Evolutionary conservation across 148 eudicot species (phyloP).

Genomic region (Vaccinium myrtillus): DNA sequence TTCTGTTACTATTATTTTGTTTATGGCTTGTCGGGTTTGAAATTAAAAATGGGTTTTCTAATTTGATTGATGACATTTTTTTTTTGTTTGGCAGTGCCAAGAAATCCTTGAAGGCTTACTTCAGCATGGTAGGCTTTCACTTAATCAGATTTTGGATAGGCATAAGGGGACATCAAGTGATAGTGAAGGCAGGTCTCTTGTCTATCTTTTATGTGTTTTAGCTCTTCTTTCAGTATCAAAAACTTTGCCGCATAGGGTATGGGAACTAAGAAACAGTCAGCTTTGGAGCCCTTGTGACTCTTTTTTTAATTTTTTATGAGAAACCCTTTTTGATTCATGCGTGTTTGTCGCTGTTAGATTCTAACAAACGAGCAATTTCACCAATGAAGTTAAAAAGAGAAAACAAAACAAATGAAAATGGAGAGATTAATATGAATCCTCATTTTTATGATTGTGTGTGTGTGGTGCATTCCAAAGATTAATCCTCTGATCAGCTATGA

Average conservation of each 20-base stretch:
- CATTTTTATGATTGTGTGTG: neutral
- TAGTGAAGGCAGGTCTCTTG: constrained; percentile 38
- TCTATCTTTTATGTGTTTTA: neutral
- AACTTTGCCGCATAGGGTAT: neutral
- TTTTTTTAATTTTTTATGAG: too few species aligned
- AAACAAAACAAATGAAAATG: too few species aligned
- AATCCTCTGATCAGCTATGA: neutral
- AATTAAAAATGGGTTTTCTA: constrained; percentile 6
- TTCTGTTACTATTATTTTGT: neutral
- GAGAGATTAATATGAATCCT: neutral
- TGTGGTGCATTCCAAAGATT: neutral
- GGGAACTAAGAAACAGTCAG: neutral
- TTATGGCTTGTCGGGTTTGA: neutral
- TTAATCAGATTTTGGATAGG: constrained; percentile 65
- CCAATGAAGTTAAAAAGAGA: too few species aligned
- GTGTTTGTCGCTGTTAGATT: neutral
- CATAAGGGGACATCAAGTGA: constrained; percentile 29
- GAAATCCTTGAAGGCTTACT: constrained; percentile 71
- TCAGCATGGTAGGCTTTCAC: constrained; percentile 88
- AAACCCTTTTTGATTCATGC: neutral
- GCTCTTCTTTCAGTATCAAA: neutral
- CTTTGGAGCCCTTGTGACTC: neutral
- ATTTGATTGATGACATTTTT: constrained; percentile 13
- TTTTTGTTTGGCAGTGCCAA: constrained; percentile 44
- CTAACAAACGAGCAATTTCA: neutral